Evolutionary conservation across 2,329 filamentous ascomycete genomes (phyloP).

Genomic region (Calonectria leucothoes): DNA sequence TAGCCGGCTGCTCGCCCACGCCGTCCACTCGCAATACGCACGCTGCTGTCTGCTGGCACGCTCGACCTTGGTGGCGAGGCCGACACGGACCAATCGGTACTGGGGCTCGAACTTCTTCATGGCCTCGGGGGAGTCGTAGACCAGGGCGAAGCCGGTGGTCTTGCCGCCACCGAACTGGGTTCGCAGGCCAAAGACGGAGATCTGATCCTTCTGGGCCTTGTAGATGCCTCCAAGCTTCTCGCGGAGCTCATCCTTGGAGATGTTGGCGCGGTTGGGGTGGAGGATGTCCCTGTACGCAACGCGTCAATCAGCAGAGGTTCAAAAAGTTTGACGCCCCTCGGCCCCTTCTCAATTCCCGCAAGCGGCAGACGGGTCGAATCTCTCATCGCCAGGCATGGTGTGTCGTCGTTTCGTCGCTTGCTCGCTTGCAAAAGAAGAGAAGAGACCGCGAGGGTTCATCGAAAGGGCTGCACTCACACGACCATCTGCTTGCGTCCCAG

Average conservation of each 20-base stretch:
- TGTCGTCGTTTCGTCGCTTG: conserved; percentile 11
- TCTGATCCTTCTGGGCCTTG: conserved; percentile 98
- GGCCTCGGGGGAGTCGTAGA: conserved; percentile 98
- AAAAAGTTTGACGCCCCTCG: neutral
- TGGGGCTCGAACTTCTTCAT: conserved; percentile 99
- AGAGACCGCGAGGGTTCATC: conserved; percentile 20
- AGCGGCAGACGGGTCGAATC: neutral
- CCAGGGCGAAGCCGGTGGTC: conserved; percentile 97
- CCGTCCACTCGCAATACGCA: conserved; percentile 68
- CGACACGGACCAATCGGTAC: conserved; percentile 96
- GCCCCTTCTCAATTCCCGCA: neutral
- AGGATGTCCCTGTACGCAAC: conserved; percentile 86
- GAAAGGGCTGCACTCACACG: conserved; percentile 77
- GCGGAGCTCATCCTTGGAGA: conserved; percentile 99
- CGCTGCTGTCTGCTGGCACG: conserved; percentile 98
- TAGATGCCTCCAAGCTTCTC: conserved; percentile 94
- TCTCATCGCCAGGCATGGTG: neutral
- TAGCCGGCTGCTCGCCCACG: neutral
- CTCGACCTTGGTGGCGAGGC: conserved; percentile 94
- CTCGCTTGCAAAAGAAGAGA: neutral
- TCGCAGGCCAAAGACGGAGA: conserved; percentile 97
- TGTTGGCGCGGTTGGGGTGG: conserved; percentile 97
- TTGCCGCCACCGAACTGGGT: conserved; percentile 99
- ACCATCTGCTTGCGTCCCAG: conserved; percentile 99
- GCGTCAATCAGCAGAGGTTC: conserved; percentile 38